phyloP scores from a whole-genome alignment of 2,329 filamentous ascomycete genomes.

The Trichophyton verrucosum region DNA sequence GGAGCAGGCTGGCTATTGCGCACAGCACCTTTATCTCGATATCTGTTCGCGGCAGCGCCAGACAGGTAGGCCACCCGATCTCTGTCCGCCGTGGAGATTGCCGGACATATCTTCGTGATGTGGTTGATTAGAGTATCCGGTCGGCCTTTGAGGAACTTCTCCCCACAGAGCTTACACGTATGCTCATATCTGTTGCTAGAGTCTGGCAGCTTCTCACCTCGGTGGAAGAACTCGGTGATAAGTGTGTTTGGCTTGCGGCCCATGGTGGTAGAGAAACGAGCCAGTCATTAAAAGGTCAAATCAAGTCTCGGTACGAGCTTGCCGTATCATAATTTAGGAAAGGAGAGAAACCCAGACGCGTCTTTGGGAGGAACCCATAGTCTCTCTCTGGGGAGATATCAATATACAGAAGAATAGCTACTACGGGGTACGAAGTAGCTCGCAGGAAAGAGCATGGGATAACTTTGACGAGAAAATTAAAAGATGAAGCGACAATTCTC shows the following conservation, averaged over 20 bases:
- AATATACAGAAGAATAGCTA: background rate
- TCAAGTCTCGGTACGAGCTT: background rate
- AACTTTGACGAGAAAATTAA: background rate
- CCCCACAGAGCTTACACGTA: slow-evolving; percentile 76
- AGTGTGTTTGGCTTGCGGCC: slow-evolving; percentile 73
- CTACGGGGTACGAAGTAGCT: background rate
- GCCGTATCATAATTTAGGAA: background rate
- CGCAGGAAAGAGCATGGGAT: background rate
- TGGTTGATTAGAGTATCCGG: slow-evolving; percentile 72
- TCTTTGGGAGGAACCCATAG: background rate
- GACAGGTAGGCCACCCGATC: slow-evolving; percentile 60
- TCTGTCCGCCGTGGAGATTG: slow-evolving; percentile 60
- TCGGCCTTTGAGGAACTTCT: slow-evolving; percentile 80
- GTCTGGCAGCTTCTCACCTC: slow-evolving; percentile 75
- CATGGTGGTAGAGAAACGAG: slow-evolving; percentile 38
- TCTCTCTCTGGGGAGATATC: background rate
- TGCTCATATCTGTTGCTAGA: slow-evolving; percentile 86
- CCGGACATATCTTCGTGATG: slow-evolving; percentile 75
- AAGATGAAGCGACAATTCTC: background rate
- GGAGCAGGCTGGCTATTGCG: slow-evolving; percentile 22
- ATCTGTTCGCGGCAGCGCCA: slow-evolving; percentile 23
- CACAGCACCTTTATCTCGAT: slow-evolving; percentile 18
- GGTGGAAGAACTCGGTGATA: slow-evolving; percentile 77
- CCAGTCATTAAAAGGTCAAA: background rate
- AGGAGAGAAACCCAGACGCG: background rate